Conservation (phyloP, 805 yeast species). For the Danielia reshetovae region DNA sequence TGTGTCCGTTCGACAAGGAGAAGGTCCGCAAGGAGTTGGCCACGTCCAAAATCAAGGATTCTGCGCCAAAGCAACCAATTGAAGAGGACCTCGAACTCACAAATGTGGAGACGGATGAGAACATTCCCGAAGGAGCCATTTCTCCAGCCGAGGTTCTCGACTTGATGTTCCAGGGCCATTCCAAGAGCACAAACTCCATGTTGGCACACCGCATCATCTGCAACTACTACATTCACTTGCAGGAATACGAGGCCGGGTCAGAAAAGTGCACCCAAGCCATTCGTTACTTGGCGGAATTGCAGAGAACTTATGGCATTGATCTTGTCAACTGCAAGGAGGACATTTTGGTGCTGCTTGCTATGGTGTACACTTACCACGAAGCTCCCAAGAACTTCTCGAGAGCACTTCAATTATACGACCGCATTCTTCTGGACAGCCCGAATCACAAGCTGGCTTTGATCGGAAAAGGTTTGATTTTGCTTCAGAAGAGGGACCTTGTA, state of each 20-base stretch:
- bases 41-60: not conserved
- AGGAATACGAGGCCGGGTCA: conserved; percentile 62
- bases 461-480: conserved; percentile 76
- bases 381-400: conserved; percentile 82
- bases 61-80: conserved; percentile 8
- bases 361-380: conserved; percentile 76
- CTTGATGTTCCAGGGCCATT: conserved; percentile 49
- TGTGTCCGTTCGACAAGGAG: conserved; percentile 54
- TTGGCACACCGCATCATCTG: conserved; percentile 66
- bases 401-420: conserved; percentile 70
- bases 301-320: conserved; percentile 42
- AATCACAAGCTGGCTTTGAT: conserved; percentile 59
- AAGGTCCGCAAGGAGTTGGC: conserved; percentile 16
- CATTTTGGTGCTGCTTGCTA: conserved; percentile 63
- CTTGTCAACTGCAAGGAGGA: conserved; percentile 54
- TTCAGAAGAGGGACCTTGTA: conserved; percentile 56
- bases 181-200: conserved; percentile 38
- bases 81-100: conserved; percentile 1
- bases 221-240: conserved; percentile 52
- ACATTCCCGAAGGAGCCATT: conserved; percentile 10
- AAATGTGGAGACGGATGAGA: conserved; percentile 7
- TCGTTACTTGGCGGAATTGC: conserved; percentile 45
- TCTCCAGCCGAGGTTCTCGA: conserved; percentile 50
- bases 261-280: conserved; percentile 60
- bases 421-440: conserved; percentile 42